Percentiles rank a stretch among this genome's conserved stretches.
phyloP scores from a whole-genome alignment of 148 eudicot genomes.

The Salicornia ramosissima region DNA sequence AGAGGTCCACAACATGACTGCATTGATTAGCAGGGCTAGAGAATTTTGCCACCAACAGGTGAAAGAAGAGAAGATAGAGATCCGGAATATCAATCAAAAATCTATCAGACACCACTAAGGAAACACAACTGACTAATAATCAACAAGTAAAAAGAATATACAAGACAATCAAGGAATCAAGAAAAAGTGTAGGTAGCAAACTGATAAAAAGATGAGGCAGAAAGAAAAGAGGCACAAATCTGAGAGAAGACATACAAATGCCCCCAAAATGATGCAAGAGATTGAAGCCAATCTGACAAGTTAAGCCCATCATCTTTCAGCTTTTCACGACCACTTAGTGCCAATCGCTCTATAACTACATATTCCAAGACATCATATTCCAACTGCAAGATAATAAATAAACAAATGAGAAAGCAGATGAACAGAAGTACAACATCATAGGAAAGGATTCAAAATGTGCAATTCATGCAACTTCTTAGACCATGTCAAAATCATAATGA shows the following conservation, averaged over 20 bases:
- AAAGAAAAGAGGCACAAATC: neutral
- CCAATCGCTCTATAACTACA: constrained; percentile 94
- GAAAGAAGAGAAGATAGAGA: constrained; percentile 1
- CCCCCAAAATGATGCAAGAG: constrained; percentile 99
- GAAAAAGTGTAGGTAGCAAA: neutral
- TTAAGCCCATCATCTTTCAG: constrained; percentile 96
- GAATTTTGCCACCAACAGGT: neutral
- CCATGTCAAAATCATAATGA: neutral
- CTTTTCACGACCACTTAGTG: constrained; percentile 86
- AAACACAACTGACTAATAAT: neutral
- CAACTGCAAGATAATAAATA: constrained; percentile 44
- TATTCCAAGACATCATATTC: constrained; percentile 96
- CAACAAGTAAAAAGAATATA: constrained; percentile 1
- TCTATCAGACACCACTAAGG: constrained; percentile 10
- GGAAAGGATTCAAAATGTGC: constrained; percentile 1
- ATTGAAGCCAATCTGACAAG: constrained; percentile 99
- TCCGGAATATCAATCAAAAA: neutral
- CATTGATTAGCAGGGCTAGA: neutral
- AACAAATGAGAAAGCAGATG: constrained; percentile 7
- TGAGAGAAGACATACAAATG: constrained; percentile 68
- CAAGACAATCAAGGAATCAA: neutral
- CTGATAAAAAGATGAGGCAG: constrained; percentile 2
- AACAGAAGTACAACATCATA: neutral
- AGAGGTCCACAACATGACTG: neutral
- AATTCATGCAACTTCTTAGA: neutral